These are phyloP conservation scores for Pythium phragmiticola DNA, from an alignment of 352 stramenopile genomes.

Conservation along the genomic window DNA sequence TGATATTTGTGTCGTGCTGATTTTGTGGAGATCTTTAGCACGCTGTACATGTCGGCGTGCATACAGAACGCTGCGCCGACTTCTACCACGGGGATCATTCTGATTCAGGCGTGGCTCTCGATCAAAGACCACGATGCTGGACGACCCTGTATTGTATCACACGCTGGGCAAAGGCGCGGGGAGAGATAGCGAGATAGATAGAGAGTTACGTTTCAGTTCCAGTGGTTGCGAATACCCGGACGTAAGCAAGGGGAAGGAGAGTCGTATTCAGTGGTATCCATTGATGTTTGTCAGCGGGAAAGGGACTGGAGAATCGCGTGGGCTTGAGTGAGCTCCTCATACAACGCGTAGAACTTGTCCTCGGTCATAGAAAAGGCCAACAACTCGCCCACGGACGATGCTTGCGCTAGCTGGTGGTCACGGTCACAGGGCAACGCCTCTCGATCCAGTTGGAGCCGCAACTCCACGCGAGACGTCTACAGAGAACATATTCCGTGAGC, in stretches of 20 bases:
- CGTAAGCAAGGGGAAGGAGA: no score
- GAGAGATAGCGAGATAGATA: no score
- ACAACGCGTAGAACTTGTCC: slow-evolving; percentile 23
- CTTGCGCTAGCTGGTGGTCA: background rate
- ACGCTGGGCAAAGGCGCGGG: no score
- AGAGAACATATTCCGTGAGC: background rate
- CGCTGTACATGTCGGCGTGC: slow-evolving; percentile 34
- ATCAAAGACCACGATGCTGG: slow-evolving; percentile 16
- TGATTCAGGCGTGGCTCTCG: slow-evolving; percentile 17
- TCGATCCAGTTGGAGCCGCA: slow-evolving; percentile 19
- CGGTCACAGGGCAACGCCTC: background rate
- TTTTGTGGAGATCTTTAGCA: slow-evolving; percentile 35
- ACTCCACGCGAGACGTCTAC: slow-evolving; percentile 12
- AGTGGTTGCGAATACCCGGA: slow-evolving; percentile 9
- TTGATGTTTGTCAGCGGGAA: slow-evolving; percentile 2
- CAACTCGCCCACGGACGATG: background rate
- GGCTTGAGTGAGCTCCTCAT: slow-evolving; percentile 24
- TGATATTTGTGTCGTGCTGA: slow-evolving; percentile 6
- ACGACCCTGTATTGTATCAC: background rate
- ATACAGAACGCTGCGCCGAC: slow-evolving; percentile 32
- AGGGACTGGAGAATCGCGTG: slow-evolving; percentile 18
- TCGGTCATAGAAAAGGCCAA: slow-evolving; percentile 19
- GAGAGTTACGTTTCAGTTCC: slow-evolving; percentile 23
- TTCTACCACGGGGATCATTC: slow-evolving; percentile 25
- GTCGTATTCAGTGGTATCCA: no score